A percentile compares a stretch with the other conserved stretches of the same genome.
These are phyloP conservation scores for Epichloe coenophiala DNA, from an alignment of 2,329 filamentous ascomycete species.

Conservation along the genomic window DNA sequence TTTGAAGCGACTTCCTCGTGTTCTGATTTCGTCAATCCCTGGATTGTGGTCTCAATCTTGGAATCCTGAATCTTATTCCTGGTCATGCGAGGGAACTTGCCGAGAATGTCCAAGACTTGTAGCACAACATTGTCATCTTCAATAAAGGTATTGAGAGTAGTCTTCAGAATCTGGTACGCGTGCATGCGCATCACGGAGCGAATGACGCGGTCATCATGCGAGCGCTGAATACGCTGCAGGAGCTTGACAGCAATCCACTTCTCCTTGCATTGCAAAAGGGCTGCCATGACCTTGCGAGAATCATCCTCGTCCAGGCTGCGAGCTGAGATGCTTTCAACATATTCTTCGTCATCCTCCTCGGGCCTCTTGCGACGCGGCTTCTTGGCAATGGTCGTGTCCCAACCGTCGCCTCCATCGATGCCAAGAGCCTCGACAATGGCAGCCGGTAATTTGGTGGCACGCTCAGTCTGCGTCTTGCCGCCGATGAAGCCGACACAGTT, in stretches of 20 bases:
- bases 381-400: conserved; percentile 82
- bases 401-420: conserved; percentile 82
- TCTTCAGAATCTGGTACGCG: conserved; percentile 89
- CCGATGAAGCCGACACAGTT: conserved; percentile 96
- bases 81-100: conserved; percentile 78
- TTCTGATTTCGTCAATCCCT: conserved; percentile 51
- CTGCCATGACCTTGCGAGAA: conserved; percentile 89
- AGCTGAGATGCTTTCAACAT: conserved; percentile 77
- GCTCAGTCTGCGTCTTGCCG: conserved; percentile 93
- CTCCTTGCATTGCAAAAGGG: conserved; percentile 94
- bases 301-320: conserved; percentile 68
- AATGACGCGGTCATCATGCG: conserved; percentile 73
- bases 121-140: conserved; percentile 83
- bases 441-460: conserved; percentile 79
- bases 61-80: conserved; percentile 96
- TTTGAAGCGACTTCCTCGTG: conserved; percentile 64
- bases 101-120: conserved; percentile 80
- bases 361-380: conserved; percentile 86
- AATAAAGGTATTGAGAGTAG: conserved; percentile 68
- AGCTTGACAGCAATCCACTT: conserved; percentile 98
- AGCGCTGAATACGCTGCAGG: conserved; percentile 73
- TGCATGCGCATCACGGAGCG: conserved; percentile 91
- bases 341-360: conserved; percentile 87
- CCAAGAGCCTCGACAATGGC: conserved; percentile 89
- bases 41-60: conserved; percentile 76